phyloP scores from a whole-genome alignment of 768 basidiomycete species.

The Lentinus brumalis region DNA sequence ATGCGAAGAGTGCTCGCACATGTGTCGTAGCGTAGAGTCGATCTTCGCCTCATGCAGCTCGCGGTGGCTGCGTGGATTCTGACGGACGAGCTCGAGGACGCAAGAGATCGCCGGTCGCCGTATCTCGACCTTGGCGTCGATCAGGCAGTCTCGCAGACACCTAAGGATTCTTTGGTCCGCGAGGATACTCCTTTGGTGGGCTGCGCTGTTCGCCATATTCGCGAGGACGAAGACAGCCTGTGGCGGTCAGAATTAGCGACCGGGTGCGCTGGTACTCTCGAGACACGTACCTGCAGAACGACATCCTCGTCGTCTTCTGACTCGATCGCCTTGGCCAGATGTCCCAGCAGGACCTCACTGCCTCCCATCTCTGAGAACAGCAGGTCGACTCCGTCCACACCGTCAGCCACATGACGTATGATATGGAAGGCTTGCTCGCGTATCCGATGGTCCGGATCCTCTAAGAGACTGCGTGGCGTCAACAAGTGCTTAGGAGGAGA shows the following conservation, averaged over 20 bases:
- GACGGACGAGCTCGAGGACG: conserved; percentile 56
- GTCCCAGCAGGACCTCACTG: conserved; percentile 45
- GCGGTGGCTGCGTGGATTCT: conserved; percentile 38
- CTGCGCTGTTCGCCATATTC: conserved; percentile 66
- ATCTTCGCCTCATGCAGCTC: conserved; percentile 48
- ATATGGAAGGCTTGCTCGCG: conserved; percentile 75
- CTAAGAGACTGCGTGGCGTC: conserved; percentile 46
- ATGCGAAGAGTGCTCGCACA: conserved; percentile 40
- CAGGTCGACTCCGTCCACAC: conserved; percentile 63
- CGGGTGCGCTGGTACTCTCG: neutral
- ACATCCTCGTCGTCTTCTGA: conserved; percentile 55
- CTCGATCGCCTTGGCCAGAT: conserved; percentile 50
- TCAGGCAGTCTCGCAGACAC: conserved; percentile 59
- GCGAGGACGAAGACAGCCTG: conserved; percentile 64
- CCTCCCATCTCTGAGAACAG: conserved; percentile 55
- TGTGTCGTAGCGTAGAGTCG: conserved; percentile 43
- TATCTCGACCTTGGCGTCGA: conserved; percentile 57
- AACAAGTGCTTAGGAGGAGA: neutral
- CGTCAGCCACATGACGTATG: conserved; percentile 66
- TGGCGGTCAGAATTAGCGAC: neutral
- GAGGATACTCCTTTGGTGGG: conserved; percentile 54
- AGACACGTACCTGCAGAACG: conserved; percentile 47
- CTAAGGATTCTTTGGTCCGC: conserved; percentile 51
- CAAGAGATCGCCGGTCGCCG: conserved; percentile 63
- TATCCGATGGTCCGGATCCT: conserved; percentile 53